Evolutionary conservation across 2,329 filamentous ascomycete species (phyloP).

Genomic region (Penicillium sp.): DNA sequence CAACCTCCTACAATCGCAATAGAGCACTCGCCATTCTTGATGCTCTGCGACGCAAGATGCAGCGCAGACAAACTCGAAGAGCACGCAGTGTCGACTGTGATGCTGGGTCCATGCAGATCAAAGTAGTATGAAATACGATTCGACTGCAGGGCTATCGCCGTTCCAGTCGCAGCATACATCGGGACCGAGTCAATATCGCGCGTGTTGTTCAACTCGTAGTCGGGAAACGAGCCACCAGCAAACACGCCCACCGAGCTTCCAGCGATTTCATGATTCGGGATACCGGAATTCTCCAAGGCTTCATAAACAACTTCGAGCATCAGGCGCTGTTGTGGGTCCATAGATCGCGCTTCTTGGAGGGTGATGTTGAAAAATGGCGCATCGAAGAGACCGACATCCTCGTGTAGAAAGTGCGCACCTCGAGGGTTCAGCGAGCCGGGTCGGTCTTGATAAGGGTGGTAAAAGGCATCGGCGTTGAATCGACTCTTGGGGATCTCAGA

Average conservation of each 20-base stretch:
- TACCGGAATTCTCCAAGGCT: slow-evolving; percentile 26
- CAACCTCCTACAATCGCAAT: slow-evolving; percentile 26
- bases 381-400: slow-evolving; percentile 25
- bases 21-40: slow-evolving; percentile 23
- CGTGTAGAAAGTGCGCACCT: slow-evolving; percentile 26
- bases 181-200: slow-evolving; percentile 20
- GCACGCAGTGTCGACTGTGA: slow-evolving; percentile 30
- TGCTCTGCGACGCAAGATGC: slow-evolving; percentile 24
- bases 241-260: slow-evolving; percentile 22
- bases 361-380: slow-evolving; percentile 29
- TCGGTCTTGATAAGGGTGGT: slow-evolving; percentile 21
- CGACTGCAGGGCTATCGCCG: slow-evolving; percentile 20
- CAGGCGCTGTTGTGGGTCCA: slow-evolving; percentile 27
- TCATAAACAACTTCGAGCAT: slow-evolving; percentile 27
- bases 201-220: slow-evolving; percentile 23
- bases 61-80: slow-evolving; percentile 26
- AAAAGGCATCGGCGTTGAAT: slow-evolving; percentile 21
- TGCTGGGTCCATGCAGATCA: slow-evolving; percentile 26
- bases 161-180: slow-evolving; percentile 23
- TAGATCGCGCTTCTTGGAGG: slow-evolving; percentile 20
- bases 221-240: slow-evolving; percentile 19
- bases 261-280: slow-evolving; percentile 18
- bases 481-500: slow-evolving; percentile 19
- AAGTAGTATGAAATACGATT: slow-evolving; percentile 31
- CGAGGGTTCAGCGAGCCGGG: slow-evolving; percentile 19